These are phyloP conservation scores for Yarrowia deformans DNA, from an alignment of 805 yeast species.

Conservation along the genomic window DNA sequence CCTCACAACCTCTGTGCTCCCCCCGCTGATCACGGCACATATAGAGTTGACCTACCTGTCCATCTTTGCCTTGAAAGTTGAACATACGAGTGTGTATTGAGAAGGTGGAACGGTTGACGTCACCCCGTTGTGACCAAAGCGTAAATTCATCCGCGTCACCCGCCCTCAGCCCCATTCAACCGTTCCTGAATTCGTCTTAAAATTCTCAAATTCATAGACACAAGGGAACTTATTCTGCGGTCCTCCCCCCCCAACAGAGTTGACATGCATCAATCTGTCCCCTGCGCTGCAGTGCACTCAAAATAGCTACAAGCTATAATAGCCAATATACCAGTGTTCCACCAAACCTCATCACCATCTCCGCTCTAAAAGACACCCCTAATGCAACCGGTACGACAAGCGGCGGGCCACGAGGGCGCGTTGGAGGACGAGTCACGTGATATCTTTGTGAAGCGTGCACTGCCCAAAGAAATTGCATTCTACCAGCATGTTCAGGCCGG, in stretches of 20 bases:
- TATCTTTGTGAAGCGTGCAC: constrained; percentile 75
- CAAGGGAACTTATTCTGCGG: background rate
- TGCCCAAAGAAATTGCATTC: constrained; percentile 74
- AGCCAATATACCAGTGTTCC: background rate
- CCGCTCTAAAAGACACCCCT: background rate
- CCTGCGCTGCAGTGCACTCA: constrained; percentile 25
- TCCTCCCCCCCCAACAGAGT: constrained; percentile 2
- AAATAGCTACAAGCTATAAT: constrained; percentile 29
- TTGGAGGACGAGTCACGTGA: constrained; percentile 67
- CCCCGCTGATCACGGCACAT: constrained; percentile 10
- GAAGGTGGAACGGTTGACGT: background rate
- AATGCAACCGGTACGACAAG: constrained; percentile 50
- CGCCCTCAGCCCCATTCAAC: background rate
- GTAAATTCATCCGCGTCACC: too few species aligned
- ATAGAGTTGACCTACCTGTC: background rate
- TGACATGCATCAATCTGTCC: constrained; percentile 17
- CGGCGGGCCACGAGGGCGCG: constrained; percentile 92
- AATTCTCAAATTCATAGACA: background rate
- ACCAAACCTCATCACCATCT: constrained; percentile 17
- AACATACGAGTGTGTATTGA: background rate
- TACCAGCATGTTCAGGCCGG: constrained; percentile 55
- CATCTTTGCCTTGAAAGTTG: constrained; percentile 14
- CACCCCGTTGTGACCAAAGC: background rate
- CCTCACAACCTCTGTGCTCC: too few species aligned
- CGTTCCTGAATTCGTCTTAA: background rate